Conservation (phyloP, 129 eudicot species). For the Tagetes patula region DNA sequence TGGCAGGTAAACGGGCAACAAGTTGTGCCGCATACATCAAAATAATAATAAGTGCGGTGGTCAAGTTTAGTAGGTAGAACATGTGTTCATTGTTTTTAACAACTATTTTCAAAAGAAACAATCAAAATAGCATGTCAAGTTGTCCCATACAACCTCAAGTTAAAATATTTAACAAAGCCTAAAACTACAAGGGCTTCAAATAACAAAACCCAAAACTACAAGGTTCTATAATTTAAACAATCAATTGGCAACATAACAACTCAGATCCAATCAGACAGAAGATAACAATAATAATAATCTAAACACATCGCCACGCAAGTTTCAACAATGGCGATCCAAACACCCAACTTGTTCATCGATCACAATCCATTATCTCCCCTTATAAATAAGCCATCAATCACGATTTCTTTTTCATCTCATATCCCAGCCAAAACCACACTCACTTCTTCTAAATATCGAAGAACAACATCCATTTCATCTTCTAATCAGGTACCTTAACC, state of each 20-base stretch:
- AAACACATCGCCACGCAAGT: background rate
- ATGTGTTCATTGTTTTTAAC: background rate
- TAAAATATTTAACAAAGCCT: background rate
- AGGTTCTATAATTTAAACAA: conserved; percentile 14
- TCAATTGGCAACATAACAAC: conserved; percentile 14
- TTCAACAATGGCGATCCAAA: conserved; percentile 42
- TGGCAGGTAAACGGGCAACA: no score
- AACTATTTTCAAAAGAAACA: background rate
- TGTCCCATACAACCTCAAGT: background rate
- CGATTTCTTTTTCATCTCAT: background rate
- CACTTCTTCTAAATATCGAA: conserved; percentile 13
- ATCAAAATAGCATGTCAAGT: background rate
- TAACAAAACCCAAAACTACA: conserved; percentile 14
- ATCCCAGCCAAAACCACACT: conserved; percentile 15
- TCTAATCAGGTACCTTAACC: conserved; percentile 19
- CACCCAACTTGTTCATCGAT: conserved; percentile 17
- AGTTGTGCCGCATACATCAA: background rate
- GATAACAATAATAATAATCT: background rate
- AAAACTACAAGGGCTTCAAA: conserved; percentile 21
- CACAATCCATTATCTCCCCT: conserved; percentile 16
- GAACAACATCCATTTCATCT: conserved; percentile 15
- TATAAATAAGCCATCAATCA: conserved; percentile 33
- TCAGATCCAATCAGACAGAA: conserved; percentile 18
- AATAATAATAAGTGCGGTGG: background rate
- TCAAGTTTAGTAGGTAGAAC: background rate